Conservation (phyloP, 345 rosid species). For the Erodium maritimum region DNA sequence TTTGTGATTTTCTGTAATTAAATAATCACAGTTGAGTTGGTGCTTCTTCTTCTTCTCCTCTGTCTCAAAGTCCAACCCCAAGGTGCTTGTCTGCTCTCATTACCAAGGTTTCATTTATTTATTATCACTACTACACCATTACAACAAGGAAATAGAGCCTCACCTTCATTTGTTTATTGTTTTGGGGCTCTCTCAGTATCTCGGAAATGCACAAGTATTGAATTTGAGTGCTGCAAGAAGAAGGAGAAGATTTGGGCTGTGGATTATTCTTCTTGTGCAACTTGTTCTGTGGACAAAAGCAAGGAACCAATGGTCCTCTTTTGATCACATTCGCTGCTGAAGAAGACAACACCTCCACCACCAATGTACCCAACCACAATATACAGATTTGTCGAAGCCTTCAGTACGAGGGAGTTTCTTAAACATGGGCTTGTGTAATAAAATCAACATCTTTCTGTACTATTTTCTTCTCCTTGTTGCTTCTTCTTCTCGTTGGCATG, state of each 20-base stretch:
- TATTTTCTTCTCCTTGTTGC: slow-evolving; percentile 31
- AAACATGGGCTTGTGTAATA: slow-evolving; percentile 22
- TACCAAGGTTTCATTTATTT: slow-evolving; percentile 18
- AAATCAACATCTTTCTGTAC: slow-evolving; percentile 22
- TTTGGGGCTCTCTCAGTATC: no score
- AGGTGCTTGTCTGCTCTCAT: slow-evolving; percentile 18
- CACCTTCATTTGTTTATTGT: slow-evolving; percentile 5
- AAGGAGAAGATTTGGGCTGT: slow-evolving; percentile 27
- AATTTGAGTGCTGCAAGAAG: slow-evolving; percentile 25
- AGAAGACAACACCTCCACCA: slow-evolving; percentile 27
- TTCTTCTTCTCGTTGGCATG: slow-evolving; percentile 32
- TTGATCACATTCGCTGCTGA: slow-evolving; percentile 21
- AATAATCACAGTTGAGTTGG: background rate
- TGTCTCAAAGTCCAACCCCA: background rate
- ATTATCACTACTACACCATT: background rate
- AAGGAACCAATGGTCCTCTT: slow-evolving; percentile 8
- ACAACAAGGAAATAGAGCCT: background rate
- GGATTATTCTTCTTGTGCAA: background rate
- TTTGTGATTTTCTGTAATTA: slow-evolving; percentile 7
- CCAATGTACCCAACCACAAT: slow-evolving; percentile 20
- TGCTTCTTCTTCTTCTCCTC: background rate
- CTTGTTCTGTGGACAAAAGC: background rate
- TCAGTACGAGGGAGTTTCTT: slow-evolving; percentile 19
- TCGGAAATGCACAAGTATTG: slow-evolving; percentile 32
- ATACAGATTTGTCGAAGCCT: slow-evolving; percentile 5